phyloP scores from a whole-genome alignment of 257 asterid species.

The Solanum stenotomum region DNA sequence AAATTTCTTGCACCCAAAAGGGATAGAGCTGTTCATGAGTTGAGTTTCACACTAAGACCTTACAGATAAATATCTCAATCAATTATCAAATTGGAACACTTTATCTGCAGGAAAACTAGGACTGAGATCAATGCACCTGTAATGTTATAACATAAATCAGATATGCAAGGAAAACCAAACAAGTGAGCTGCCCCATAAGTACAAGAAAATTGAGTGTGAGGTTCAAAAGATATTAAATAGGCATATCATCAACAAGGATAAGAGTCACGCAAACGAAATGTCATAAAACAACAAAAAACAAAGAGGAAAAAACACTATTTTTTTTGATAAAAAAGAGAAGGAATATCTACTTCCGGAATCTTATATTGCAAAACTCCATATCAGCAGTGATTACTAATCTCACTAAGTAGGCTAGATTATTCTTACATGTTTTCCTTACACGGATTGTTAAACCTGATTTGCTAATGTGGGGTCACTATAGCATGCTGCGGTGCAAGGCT shows the following conservation, averaged over 20 bases:
- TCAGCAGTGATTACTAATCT: neutral
- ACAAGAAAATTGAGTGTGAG: neutral
- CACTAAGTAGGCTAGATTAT: neutral
- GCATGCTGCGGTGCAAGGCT: neutral
- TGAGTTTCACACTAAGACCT: neutral
- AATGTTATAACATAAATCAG: neutral
- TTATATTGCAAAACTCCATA: neutral
- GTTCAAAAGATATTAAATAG: neutral
- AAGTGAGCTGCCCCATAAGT: neutral
- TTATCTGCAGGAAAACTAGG: neutral
- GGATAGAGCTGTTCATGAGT: neutral
- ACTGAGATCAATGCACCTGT: neutral
- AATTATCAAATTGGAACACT: neutral
- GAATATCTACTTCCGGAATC: neutral
- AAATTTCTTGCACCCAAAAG: neutral
- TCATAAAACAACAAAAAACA: neutral
- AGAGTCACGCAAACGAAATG: neutral
- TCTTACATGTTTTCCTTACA: neutral
- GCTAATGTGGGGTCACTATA: neutral
- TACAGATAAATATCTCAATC: neutral
- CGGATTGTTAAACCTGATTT: neutral
- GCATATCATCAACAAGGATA: neutral
- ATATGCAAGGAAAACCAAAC: neutral
- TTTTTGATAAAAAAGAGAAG: neutral
- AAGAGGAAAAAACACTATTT: neutral